Base-by-base conservation (phyloP, 176 grass and related monocot genomes). In the Juncus effusus region DNA sequence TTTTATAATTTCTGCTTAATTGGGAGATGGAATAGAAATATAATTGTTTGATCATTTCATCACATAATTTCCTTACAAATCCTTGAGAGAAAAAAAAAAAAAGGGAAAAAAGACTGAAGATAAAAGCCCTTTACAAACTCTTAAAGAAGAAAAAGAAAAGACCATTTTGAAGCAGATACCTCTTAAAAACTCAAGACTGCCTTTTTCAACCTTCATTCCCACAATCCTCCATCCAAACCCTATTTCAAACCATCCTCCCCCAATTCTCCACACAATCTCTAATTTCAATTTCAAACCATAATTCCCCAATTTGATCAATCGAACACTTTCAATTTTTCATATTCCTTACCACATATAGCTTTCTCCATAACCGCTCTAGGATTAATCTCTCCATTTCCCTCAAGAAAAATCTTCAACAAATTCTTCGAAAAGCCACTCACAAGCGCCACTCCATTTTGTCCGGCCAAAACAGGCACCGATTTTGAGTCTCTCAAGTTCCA, bases 351-450 rank as follows among this genome's bases (percentile, higher is more conserved):
- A 4, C 79, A 36, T 36, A 96, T 85, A 59, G 87, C 82, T 58
- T 75, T 63, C 45, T 83, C 87, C 91, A 96, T 88, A 56, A 85
- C 41, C 0, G 16, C 65, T 71, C 62, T 63, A 3, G 91, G 87
- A 47, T 4, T 65, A 11, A 79, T 11, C 42, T 79, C 61, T 6
- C 83, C 86, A 13, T 13, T 62, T 14, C 78, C 67, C 4, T 78
- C 52, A 3, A 87, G 51, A 80, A 96, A 90, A 42, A 90, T 4
- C 76, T 90, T 96, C 10, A 96, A 4, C 60, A 90, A 28, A 35
- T 96, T 96, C 73, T 90, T 87, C 3, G 87, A 87, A 76, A 90
- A 95, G 13, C 81, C 91, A 41, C 91, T 90, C 0, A 96, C 91
- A 5, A 96, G 51, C 12, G 86, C 91, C 14, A 90, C 91, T 51